phyloP scores from a whole-genome alignment of 83 land plant species.

The Picea engelmannii region DNA sequence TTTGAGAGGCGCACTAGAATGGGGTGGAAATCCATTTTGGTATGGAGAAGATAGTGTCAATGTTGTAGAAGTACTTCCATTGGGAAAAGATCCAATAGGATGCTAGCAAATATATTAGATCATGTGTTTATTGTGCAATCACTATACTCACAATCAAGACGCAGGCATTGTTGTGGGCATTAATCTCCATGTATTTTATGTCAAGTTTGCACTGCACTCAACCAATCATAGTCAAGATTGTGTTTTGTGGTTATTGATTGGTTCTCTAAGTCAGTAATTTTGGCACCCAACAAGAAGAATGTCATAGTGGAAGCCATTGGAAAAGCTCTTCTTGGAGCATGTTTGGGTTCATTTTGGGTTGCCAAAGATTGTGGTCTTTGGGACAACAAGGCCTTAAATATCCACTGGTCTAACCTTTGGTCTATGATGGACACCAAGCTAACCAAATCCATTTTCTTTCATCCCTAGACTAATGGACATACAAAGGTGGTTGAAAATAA shows the following conservation, averaged over 20 bases:
- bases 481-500: not conserved
- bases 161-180: not conserved
- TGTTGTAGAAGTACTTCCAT: not conserved
- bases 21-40: not conserved
- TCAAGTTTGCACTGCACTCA: not conserved
- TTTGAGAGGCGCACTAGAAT: not conserved
- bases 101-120: not conserved
- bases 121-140: not conserved
- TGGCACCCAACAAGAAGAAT: not conserved
- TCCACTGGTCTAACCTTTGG: not conserved
- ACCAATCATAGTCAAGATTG: not conserved
- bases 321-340: not conserved
- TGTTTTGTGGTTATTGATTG: not conserved
- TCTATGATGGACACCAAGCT: not conserved
- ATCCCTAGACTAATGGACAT: not conserved
- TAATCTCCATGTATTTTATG: not conserved
- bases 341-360: not conserved
- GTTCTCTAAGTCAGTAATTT: not conserved
- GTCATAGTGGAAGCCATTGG: not conserved
- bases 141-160: not conserved
- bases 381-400: not conserved
- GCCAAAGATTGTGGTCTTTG: not conserved
- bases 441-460: not conserved
- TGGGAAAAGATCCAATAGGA: not conserved
- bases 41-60: not conserved